Evolutionary conservation across 345 rosid genomes (phyloP).

Genomic region (Jatropha curcas): DNA sequence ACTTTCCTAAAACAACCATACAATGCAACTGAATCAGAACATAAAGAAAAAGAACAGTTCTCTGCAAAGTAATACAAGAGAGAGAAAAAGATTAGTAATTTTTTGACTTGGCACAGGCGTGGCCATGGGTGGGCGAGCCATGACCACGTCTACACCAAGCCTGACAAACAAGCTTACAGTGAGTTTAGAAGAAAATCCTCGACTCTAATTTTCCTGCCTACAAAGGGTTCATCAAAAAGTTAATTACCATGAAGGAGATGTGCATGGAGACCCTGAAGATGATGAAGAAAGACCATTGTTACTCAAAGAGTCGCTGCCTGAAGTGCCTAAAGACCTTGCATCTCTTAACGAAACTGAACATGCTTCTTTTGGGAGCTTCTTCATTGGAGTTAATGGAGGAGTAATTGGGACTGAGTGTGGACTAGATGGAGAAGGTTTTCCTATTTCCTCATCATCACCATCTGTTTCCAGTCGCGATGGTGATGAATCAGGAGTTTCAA

Average conservation of each 20-base stretch:
- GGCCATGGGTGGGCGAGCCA: constrained; percentile 31
- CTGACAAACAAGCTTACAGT: constrained; percentile 4
- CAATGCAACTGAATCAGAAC: constrained; percentile 28
- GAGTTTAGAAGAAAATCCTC: too few relatives aligned
- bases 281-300: constrained; percentile 58
- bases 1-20: constrained; percentile 20
- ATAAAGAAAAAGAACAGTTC: background rate
- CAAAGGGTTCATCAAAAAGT: background rate
- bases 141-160: constrained; percentile 32
- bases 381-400: constrained; percentile 84
- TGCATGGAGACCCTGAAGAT: constrained; percentile 65
- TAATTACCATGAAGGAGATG: constrained; percentile 84
- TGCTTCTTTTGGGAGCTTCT: constrained; percentile 74
- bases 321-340: constrained; percentile 50
- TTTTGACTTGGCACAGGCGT: constrained; percentile 27
- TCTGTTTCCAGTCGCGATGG: constrained; percentile 63
- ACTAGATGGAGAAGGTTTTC: constrained; percentile 2
- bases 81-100: background rate
- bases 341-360: constrained; percentile 70
- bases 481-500: constrained; percentile 79
- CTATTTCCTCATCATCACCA: constrained; percentile 38
- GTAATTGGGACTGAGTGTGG: constrained; percentile 30
- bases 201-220: background rate
- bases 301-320: constrained; percentile 57
- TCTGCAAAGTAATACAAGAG: constrained; percentile 11